Evolutionary conservation across 2,329 filamentous ascomycete genomes (phyloP).

Genomic region (Zasmidium cellare): DNA sequence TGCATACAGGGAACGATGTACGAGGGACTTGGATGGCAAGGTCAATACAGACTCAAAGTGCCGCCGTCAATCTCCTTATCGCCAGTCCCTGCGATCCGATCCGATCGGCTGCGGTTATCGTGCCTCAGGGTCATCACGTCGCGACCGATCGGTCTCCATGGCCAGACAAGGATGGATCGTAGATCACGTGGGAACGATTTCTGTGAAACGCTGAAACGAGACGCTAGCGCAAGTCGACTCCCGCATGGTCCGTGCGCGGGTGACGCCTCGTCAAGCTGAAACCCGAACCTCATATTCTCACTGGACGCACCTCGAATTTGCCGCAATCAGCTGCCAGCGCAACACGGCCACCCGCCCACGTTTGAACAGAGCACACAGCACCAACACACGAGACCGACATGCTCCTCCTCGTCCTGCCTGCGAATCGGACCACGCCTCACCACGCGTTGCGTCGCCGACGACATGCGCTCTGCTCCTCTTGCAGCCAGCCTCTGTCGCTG

Average conservation of each 20-base stretch:
- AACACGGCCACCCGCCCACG: neutral
- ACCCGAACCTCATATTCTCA: neutral
- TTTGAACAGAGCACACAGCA: neutral
- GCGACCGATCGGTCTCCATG: neutral
- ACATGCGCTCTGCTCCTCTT: no score
- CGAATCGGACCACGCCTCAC: neutral
- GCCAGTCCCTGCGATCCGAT: no score
- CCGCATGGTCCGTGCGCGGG: neutral
- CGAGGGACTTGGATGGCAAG: no score
- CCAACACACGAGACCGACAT: neutral
- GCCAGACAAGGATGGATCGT: neutral
- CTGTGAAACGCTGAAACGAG: neutral
- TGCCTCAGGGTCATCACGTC: no score
- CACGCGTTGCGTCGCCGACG: neutral
- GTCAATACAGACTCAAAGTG: no score
- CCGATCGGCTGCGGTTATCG: no score
- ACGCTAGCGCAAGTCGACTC: neutral
- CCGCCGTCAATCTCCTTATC: neutral
- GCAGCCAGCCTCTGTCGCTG: neutral
- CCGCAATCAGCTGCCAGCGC: neutral
- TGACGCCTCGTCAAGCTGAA: neutral
- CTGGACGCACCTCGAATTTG: neutral
- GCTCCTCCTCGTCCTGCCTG: neutral
- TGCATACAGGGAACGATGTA: no score
- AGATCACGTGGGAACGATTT: neutral